Evolutionary conservation across 768 basidiomycete species (phyloP).

Genomic region (Auricularia auricula-judae): DNA sequence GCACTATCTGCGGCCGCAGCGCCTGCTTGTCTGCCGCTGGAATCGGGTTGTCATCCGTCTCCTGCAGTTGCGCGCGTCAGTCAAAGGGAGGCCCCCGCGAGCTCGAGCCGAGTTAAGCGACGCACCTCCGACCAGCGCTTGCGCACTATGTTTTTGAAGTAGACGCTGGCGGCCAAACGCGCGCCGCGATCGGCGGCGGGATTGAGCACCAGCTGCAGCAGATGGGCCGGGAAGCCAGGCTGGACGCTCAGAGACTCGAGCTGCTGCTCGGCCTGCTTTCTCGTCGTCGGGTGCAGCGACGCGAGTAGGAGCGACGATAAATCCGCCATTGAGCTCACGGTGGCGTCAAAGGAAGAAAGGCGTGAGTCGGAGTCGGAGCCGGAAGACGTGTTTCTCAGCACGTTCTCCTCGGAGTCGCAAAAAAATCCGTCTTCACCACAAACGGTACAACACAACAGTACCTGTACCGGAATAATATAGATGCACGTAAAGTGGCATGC

Average conservation of each 20-base stretch:
- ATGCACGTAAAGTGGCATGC: too few species aligned
- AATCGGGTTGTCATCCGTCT: slow-evolving; percentile 63
- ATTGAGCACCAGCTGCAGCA: slow-evolving; percentile 71
- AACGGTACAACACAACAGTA: too few species aligned
- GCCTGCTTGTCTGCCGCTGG: slow-evolving; percentile 58
- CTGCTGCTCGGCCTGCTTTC: slow-evolving; percentile 74
- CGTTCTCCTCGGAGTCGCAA: too few species aligned
- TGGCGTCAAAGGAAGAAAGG: too few species aligned
- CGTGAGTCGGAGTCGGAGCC: too few species aligned
- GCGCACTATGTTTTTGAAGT: slow-evolving; percentile 86
- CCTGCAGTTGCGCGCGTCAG: neutral
- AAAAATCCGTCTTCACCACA: too few species aligned
- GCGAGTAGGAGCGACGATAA: slow-evolving; percentile 59
- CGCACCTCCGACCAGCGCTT: slow-evolving; percentile 80
- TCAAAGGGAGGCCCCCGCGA: neutral
- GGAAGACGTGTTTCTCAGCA: too few species aligned
- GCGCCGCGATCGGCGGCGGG: slow-evolving; percentile 52
- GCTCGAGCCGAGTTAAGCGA: slow-evolving; percentile 5
- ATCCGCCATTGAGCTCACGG: slow-evolving; percentile 7
- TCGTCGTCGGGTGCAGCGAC: slow-evolving; percentile 53
- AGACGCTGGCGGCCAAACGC: slow-evolving; percentile 76
- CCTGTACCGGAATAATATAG: too few species aligned
- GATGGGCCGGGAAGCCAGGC: slow-evolving; percentile 65
- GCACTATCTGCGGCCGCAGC: slow-evolving; percentile 69
- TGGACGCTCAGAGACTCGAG: slow-evolving; percentile 58